Conservation (phyloP, 345 rosid species). For the Turritis glabra region DNA sequence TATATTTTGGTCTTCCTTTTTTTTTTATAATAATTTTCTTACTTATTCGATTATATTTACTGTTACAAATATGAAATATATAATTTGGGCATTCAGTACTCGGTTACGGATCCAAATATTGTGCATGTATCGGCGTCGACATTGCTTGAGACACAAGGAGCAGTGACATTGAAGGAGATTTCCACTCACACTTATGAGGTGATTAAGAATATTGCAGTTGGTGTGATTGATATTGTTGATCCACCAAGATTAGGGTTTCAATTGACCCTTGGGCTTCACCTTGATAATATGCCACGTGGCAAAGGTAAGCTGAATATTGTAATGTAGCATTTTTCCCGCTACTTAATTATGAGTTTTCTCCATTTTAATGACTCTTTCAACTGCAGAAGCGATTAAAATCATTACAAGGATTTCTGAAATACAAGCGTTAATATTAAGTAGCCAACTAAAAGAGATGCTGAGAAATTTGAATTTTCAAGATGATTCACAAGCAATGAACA, state of each 20-base stretch:
- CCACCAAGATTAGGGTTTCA: slow-evolving; percentile 84
- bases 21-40: not conserved
- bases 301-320: slow-evolving; percentile 47
- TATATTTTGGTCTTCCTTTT: slow-evolving; percentile 21
- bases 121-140: slow-evolving; percentile 62
- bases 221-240: slow-evolving; percentile 68
- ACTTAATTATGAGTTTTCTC: not conserved
- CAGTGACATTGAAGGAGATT: slow-evolving; percentile 42
- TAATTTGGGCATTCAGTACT: slow-evolving; percentile 46
- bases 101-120: slow-evolving; percentile 53
- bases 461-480: slow-evolving; percentile 47
- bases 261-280: slow-evolving; percentile 64
- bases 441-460: slow-evolving; percentile 77
- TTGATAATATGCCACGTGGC: slow-evolving; percentile 56
- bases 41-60: not conserved
- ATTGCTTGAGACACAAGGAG: slow-evolving; percentile 59
- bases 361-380: slow-evolving; percentile 18
- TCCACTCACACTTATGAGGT: slow-evolving; percentile 46
- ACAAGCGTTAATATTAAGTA: slow-evolving; percentile 69
- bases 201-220: slow-evolving; percentile 49
- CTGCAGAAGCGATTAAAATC: slow-evolving; percentile 61
- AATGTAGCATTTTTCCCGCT: not conserved
- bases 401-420: slow-evolving; percentile 64
- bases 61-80: not conserved
- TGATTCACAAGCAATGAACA: slow-evolving; percentile 28